A percentile compares a stretch with the other conserved stretches of the same genome.
Conservation (phyloP, 805 yeast genomes). For the Scheffersomyces spartinae region DNA sequence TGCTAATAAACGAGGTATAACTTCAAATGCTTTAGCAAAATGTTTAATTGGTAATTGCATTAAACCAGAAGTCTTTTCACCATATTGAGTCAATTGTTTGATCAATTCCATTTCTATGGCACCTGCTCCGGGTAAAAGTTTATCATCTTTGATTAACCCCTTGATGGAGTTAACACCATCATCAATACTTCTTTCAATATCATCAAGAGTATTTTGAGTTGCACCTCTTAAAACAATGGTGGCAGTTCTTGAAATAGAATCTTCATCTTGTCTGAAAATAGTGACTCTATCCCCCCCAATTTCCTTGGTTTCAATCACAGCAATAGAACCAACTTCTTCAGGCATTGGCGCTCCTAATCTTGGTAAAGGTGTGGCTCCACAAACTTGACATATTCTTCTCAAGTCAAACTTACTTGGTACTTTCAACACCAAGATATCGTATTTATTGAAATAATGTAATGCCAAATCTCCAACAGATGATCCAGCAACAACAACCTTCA, state of each 20-base stretch:
- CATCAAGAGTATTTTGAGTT: conserved; percentile 86
- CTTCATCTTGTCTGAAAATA: conserved; percentile 66
- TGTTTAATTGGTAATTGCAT: conserved; percentile 89
- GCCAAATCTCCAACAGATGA: conserved; percentile 89
- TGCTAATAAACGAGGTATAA: conserved; percentile 82
- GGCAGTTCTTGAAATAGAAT: conserved; percentile 62
- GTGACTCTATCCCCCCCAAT: conserved; percentile 98
- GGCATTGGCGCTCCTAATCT: conserved; percentile 92
- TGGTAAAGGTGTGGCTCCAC: conserved; percentile 95
- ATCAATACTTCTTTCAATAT: conserved; percentile 92
- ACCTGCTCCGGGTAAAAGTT: conserved; percentile 92
- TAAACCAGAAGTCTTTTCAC: conserved; percentile 90
- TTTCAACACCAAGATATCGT: conserved; percentile 71
- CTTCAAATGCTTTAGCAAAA: conserved; percentile 91
- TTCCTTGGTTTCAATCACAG: conserved; percentile 80
- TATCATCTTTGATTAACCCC: conserved; percentile 69
- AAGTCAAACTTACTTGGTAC: conserved; percentile 92
- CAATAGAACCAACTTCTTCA: conserved; percentile 85
- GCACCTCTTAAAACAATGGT: conserved; percentile 95
- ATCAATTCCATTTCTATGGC: conserved; percentile 86
- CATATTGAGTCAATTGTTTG: conserved; percentile 65
- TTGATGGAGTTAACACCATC: conserved; percentile 92
- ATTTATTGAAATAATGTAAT: conserved; percentile 82
- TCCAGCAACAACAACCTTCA: conserved; percentile 87
- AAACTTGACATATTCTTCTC: conserved; percentile 88